Evolutionary conservation across 2,329 filamentous ascomycete genomes (phyloP).

Genomic region (Aspergillus calidoustus): DNA sequence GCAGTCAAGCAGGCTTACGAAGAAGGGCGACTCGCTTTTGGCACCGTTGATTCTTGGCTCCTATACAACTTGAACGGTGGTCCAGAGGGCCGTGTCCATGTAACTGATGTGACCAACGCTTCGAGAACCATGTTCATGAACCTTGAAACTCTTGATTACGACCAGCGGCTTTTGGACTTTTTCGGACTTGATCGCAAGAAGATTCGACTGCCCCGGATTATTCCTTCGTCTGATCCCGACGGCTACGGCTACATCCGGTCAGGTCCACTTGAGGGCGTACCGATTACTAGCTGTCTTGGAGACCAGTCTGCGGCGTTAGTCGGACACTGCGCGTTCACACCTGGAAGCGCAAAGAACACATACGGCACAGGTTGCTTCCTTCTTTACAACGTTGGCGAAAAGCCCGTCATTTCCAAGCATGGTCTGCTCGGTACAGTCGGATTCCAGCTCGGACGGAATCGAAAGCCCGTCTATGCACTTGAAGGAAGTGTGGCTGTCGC

Average conservation of each 20-base stretch:
- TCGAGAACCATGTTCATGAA: constrained; percentile 96
- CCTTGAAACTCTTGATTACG: constrained; percentile 77
- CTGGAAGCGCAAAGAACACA: constrained; percentile 86
- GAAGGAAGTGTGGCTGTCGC: constrained; percentile 85
- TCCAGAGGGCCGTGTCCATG: constrained; percentile 68
- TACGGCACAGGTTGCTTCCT: constrained; percentile 91
- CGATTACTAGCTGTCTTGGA: constrained; percentile 81
- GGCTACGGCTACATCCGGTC: constrained; percentile 71
- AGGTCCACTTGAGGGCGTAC: constrained; percentile 70
- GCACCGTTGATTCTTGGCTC: constrained; percentile 87
- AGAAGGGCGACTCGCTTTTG: constrained; percentile 75
- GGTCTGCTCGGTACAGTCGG: constrained; percentile 86
- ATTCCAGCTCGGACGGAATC: constrained; percentile 75
- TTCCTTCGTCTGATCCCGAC: constrained; percentile 75
- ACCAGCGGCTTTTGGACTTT: constrained; percentile 75
- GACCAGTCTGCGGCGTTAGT: constrained; percentile 87
- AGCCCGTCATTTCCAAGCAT: constrained; percentile 82
- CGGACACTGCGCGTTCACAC: constrained; percentile 80
- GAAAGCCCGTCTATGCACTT: constrained; percentile 75
- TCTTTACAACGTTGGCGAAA: constrained; percentile 83
- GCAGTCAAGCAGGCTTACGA: constrained; percentile 76
- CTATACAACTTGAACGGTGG: constrained; percentile 81
- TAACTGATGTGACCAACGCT: constrained; percentile 87
- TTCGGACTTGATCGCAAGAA: constrained; percentile 76
- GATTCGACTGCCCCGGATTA: constrained; percentile 78